Base-by-base conservation (phyloP, 345 rosid genomes). In the Pelargonium nanum region DNA sequence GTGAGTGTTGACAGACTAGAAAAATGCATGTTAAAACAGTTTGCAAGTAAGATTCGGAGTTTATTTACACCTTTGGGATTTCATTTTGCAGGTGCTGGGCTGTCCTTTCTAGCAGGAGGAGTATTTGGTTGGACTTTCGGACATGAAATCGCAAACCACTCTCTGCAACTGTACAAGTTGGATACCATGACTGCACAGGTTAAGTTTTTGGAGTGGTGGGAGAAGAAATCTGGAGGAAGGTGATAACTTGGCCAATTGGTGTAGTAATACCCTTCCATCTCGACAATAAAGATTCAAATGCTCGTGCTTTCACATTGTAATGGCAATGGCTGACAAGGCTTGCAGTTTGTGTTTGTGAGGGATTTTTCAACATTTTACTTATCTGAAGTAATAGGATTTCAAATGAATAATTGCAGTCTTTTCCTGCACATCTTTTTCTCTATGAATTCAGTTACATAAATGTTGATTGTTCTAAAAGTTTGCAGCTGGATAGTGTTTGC, bases 161-260 rank as follows among this genome's bases (percentile, higher is more conserved):
- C 77, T 22, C 61, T 73, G 62, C 97, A 87, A 58, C 95, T 89
- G 22, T 93, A 93, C 70, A 83, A 77, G 80, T 17, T 89, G 79
- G 96, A 93, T 70, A 84, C 97, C n/a, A 57, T 80, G 90, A 80
- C 83, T 1, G 95, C 99, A 0, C 94, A 93, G 74, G 80, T 68
- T 24, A 91, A 88, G 86, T 91, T 86, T 70, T 15, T 91, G 83
- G 95, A 91, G 72, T 93, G 97, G 99, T 87, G 94, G 96, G 83
- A 89, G 76, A 77, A 51, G 59, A 89, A 85, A 64, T 34, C 68
- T 13, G 59, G 40, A n/a, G 24, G 61, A 0, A 44, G 19, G 22
- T 45, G 26, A 55, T 53, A 78, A 70, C 64, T 62, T 60, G 1
- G 53, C 5, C 15, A 24, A 25, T 23, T 20, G 4, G 26, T 10